Evolutionary conservation across 2,329 filamentous ascomycete genomes (phyloP), one percentile per base, ranked within the genome.

Genomic region (Aspergillus vadensis): DNA sequence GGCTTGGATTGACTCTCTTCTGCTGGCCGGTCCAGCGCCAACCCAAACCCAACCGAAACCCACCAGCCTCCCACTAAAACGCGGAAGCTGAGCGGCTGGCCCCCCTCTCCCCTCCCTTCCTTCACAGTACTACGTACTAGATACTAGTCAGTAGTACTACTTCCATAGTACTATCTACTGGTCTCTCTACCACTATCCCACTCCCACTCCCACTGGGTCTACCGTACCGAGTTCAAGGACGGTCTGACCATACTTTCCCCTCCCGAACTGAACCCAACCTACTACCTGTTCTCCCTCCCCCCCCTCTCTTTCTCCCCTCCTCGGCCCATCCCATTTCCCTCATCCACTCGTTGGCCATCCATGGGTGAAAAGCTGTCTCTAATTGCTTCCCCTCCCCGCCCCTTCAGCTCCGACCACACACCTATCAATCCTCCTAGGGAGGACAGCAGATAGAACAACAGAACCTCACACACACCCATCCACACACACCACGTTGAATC

Each of bases 1-100:
- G 30, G 50, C 49, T 44, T 44, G 41, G 41, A 27, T 27, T 27
- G 25, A 44, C 19, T 44, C 41, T 44, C 39, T 43, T 36, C 41
- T 44, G 41, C 41, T 44, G 57, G 57, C 38, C 25, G 50, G 30
- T 32, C 51, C 43, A 51, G 57, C 57, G 44, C 51, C 57, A 53
- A 53, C 56, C 48, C 27, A 56, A 55, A 47, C 49, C 56, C 32
- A 53, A 23, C 17, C 50, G 32, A 48, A 67, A 41, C 60, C 53
- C 59, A 51, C 54, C 62, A 63, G 60, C 58, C 65, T 64, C 65
- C 64, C 61, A 61, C 64, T 67, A 68, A 64, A 68, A 67, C 61
- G 63, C 57, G 59, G 67, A 67, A 67, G 65, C 57, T 61, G 50
- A 65, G 59, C 56, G 57, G 62, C 61, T 51, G 53, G 51, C 39